Evolutionary conservation across 2,329 filamentous ascomycete genomes (phyloP).

Genomic region (Colletotrichum tanaceti): DNA sequence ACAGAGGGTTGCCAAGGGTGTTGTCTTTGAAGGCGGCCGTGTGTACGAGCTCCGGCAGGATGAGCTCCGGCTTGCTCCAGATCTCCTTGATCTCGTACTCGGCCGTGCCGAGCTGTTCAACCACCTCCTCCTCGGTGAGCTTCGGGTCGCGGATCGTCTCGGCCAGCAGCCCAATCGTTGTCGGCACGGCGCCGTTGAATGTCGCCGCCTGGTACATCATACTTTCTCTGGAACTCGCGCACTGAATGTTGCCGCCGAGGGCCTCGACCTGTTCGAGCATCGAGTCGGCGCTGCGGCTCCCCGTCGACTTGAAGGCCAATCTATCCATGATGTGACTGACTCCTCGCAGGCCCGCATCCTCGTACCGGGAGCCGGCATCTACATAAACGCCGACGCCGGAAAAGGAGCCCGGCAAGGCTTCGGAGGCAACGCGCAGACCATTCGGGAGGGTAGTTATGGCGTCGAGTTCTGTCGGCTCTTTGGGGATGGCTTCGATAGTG

Average conservation of each 20-base stretch:
- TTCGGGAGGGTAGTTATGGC: constrained; percentile 89
- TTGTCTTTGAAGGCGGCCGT: constrained; percentile 97
- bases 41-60: constrained; percentile 93
- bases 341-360: constrained; percentile 84
- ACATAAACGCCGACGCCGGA: constrained; percentile 95
- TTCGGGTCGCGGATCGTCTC: constrained; percentile 91
- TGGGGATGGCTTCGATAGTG: constrained; percentile 40
- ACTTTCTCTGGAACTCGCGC: constrained; percentile 92
- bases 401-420: constrained; percentile 93
- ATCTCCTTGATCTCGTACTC: constrained; percentile 96
- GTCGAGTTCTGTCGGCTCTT: constrained; percentile 86
- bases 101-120: constrained; percentile 88
- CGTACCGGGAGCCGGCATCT: constrained; percentile 93
- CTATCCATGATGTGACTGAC: constrained; percentile 97
- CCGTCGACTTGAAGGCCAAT: constrained; percentile 92
- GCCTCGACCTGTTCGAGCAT: constrained; percentile 91
- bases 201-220: constrained; percentile 99
- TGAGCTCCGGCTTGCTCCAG: constrained; percentile 96
- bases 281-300: constrained; percentile 76
- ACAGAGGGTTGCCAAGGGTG: constrained; percentile 90
- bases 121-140: constrained; percentile 88
- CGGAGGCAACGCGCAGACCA: constrained; percentile 93
- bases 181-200: constrained; percentile 91
- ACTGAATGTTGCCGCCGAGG: constrained; percentile 95
- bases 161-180: constrained; percentile 84